Base-by-base conservation (phyloP, 768 basidiomycete genomes). In the Mrakia gelida region DNA sequence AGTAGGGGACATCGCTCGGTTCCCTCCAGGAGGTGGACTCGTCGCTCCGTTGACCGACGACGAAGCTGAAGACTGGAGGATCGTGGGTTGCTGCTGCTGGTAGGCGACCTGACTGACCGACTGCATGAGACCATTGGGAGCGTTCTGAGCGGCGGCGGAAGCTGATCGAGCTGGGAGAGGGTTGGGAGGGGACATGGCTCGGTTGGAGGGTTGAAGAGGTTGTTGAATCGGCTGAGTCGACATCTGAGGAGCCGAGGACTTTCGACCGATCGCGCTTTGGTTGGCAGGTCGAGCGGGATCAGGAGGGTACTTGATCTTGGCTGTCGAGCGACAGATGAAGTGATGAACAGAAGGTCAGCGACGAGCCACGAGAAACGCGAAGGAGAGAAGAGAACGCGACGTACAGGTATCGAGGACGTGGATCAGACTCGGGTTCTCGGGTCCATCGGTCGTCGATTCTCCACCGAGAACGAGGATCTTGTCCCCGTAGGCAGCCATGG, bases 401-500 rank as follows among this genome's bases (percentile, higher is more conserved):
- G 80, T 79, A 95, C 95, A 94, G 11, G 96, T 98, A 84, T 99
- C 97, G 79, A 99, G 88, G 77, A 97, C 89, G 83, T 98, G 92
- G n/a, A 96, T 88, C 71, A 92, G 82, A 30, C 87, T 88, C 15
- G 91, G 89, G 84, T 98, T 94, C 75, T 97, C 95, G 11, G 88
- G 86, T 81, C 89, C 90, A 54, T 88, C 75, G 54, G 72, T 76
- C 75, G 70, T 84, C 0, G 93, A 93, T 85, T 98, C 97, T 26
- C 97, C 97, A 61, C 97, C 97, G 23, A 99, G 88, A 8, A 99
- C 95, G 81, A 93, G 93, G 7, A 99, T 92, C 79, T 91, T 89
- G 70, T 91, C 88, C 43, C 93, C 94, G 45, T 81, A 81, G 83
- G 92, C 91, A 10, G 95, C 94, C 95, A 99, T 96, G n/a, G 96